Evolutionary conservation across 148 eudicot genomes (phyloP), one percentile per base, ranked within the genome.

Genomic region (Chenopodium berlandieri): DNA sequence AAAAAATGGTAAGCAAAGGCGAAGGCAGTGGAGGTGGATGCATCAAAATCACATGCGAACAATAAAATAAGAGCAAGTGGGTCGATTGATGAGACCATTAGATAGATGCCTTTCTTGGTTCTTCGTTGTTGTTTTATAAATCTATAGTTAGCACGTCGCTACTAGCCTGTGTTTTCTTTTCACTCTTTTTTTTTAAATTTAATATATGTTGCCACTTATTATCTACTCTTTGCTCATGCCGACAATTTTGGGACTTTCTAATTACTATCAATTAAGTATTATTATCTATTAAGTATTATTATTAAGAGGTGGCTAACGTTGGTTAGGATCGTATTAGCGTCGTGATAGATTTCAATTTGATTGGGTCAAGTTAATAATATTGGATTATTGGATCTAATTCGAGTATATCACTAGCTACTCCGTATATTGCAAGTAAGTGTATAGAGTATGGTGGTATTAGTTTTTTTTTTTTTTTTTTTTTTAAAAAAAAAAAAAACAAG

Each of bases 31-130:
- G 77, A 73, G 72, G 78, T 80, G 78, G 77, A 32, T 73, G 82
- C 82, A 80, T 80, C 82, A 30, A 73, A 80, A 44, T 73, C 82
- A 80, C 82, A 80, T 80, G 82, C 62, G 32, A 22, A 47, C 60
- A 58, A n/a, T 73, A n/a, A 20, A 30, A 2, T 34, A 73, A 63
- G 31, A 47, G 34, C 78, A 80, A 80, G 78, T 80, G 72, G 82
- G 78, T 27, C 48, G 56, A 34, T 56, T 58, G 75, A 64, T 77
- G 23, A 56, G 62, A 56, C 11, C 5, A 37, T 40, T 40, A 37
- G 44, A 40, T 48, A 63, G 70, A 60, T 52, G 25, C 75, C 14
- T 50, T 50, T 40, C 44, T 52, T 56, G 25, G 19, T 56, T 56
- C 8, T 58, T 60, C 44, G 30, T 56, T 56, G 1, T 58, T 60